Percentiles rank a stretch among this genome's conserved stretches.
phyloP scores from a whole-genome alignment of 371 early-diverging fungal species.

The Mortierella sp. region DNA sequence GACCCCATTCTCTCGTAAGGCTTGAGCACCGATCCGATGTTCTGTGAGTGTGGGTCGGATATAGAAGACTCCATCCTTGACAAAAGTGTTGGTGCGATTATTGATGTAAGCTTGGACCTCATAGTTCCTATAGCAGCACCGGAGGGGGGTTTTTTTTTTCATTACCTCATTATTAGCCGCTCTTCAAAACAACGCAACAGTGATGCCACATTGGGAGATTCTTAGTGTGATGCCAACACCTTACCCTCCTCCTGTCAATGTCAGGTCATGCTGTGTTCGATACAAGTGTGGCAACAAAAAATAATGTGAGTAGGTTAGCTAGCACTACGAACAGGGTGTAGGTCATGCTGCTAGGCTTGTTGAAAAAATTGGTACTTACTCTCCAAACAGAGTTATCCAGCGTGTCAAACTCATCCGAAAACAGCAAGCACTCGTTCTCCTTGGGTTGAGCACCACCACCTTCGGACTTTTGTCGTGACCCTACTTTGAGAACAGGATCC shows the following conservation, averaged over 20 bases:
- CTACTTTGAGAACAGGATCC: background rate
- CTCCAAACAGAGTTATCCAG: conserved; percentile 67
- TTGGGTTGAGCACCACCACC: background rate
- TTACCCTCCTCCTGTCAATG: conserved; percentile 62
- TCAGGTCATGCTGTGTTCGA: conserved; percentile 61
- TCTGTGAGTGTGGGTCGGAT: conserved; percentile 73
- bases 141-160: too few species aligned
- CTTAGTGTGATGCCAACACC: background rate
- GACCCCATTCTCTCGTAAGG: conserved; percentile 30
- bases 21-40: conserved; percentile 29
- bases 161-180: too few species aligned
- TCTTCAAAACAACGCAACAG: too few species aligned
- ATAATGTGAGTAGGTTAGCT: too few species aligned
- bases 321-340: too few species aligned
- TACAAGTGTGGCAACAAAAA: too few species aligned
- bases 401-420: conserved; percentile 72
- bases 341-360: background rate
- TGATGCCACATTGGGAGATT: too few species aligned
- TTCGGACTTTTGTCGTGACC: background rate
- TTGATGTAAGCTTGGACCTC: conserved; percentile 71
- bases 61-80: conserved; percentile 71
- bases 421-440: conserved; percentile 58
- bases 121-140: conserved; percentile 56
- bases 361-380: conserved; percentile 50
- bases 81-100: conserved; percentile 73